These are phyloP conservation scores for Tolypocladium ophioglossoides DNA, from an alignment of 2,329 filamentous ascomycete genomes.

Conservation along the genomic window DNA sequence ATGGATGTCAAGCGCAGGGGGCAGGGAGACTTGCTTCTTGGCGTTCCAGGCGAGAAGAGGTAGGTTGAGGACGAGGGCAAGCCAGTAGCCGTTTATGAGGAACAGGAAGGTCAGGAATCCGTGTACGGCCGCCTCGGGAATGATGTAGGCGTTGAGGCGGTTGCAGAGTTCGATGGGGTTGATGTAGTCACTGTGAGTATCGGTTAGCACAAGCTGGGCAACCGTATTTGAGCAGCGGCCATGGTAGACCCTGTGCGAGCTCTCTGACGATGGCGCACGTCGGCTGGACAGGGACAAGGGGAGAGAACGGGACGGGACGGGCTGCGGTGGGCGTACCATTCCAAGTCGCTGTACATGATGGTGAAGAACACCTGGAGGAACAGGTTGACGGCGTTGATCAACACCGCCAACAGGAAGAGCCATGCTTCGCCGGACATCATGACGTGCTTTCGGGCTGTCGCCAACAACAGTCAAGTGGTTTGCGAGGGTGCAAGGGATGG, in stretches of 20 bases:
- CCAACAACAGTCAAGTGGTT: background rate
- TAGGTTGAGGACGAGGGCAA: constrained; percentile 83
- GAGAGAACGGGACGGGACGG: background rate
- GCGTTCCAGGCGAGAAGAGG: constrained; percentile 87
- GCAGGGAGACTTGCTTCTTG: constrained; percentile 70
- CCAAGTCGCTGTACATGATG: constrained; percentile 99
- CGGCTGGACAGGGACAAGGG: background rate
- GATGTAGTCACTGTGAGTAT: constrained; percentile 76
- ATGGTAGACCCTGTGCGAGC: background rate
- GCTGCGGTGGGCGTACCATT: constrained; percentile 61
- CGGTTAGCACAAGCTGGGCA: background rate
- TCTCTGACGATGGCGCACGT: constrained; percentile 33
- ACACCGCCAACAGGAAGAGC: constrained; percentile 93
- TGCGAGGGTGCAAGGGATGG: constrained; percentile 3
- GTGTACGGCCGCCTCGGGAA: constrained; percentile 96
- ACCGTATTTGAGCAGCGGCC: background rate
- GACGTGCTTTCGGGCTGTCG: constrained; percentile 15
- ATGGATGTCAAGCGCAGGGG: too few species aligned
- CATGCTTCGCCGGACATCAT: constrained; percentile 94
- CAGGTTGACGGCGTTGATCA: constrained; percentile 99
- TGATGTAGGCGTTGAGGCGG: constrained; percentile 98
- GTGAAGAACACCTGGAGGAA: constrained; percentile 99
- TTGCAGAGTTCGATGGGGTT: constrained; percentile 99
- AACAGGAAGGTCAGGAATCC: constrained; percentile 93
- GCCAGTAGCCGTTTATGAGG: constrained; percentile 97